Conservation (phyloP, 2,329 filamentous ascomycete genomes). For the Aureobasidium zeae region DNA sequence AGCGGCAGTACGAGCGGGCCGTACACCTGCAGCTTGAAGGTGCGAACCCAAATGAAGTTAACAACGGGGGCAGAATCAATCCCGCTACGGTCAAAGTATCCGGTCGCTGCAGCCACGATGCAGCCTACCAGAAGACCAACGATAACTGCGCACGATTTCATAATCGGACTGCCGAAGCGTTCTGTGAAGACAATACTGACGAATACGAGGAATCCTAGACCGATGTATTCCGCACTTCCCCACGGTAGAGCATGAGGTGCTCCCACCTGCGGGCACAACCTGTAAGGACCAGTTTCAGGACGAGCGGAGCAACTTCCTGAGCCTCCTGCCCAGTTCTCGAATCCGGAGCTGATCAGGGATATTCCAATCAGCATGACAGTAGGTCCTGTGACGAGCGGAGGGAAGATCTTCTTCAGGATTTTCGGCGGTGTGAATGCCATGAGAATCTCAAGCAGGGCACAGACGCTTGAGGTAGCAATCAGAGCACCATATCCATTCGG, state of each 20-base stretch:
- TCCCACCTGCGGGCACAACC: slow-evolving; percentile 54
- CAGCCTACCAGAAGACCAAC: slow-evolving; percentile 62
- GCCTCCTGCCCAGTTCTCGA: slow-evolving; percentile 71
- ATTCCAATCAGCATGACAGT: slow-evolving; percentile 65
- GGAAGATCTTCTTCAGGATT: slow-evolving; percentile 63
- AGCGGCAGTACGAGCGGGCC: slow-evolving; percentile 64
- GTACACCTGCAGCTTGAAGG: slow-evolving; percentile 63
- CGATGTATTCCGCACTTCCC: slow-evolving; percentile 71
- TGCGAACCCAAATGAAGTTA: slow-evolving; percentile 72
- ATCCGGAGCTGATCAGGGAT: slow-evolving; percentile 59
- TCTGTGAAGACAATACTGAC: slow-evolving; percentile 71
- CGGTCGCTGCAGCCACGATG: slow-evolving; percentile 66
- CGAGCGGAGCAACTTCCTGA: slow-evolving; percentile 47
- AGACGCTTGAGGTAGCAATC: slow-evolving; percentile 51
- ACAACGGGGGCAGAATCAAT: slow-evolving; percentile 63
- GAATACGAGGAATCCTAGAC: slow-evolving; percentile 72
- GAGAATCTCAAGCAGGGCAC: slow-evolving; percentile 54
- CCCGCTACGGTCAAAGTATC: slow-evolving; percentile 63
- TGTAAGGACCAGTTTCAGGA: slow-evolving; percentile 45
- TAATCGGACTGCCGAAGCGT: slow-evolving; percentile 71
- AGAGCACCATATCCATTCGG: slow-evolving; percentile 68
- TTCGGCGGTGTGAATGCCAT: slow-evolving; percentile 66
- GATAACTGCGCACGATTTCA: slow-evolving; percentile 72
- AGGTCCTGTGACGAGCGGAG: slow-evolving; percentile 63
- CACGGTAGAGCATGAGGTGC: slow-evolving; percentile 65